A percentile compares a stretch with the other conserved stretches of the same genome.
These are phyloP conservation scores for Kuraishia hungarica DNA, from an alignment of 805 yeast genomes.

Conservation along the genomic window DNA sequence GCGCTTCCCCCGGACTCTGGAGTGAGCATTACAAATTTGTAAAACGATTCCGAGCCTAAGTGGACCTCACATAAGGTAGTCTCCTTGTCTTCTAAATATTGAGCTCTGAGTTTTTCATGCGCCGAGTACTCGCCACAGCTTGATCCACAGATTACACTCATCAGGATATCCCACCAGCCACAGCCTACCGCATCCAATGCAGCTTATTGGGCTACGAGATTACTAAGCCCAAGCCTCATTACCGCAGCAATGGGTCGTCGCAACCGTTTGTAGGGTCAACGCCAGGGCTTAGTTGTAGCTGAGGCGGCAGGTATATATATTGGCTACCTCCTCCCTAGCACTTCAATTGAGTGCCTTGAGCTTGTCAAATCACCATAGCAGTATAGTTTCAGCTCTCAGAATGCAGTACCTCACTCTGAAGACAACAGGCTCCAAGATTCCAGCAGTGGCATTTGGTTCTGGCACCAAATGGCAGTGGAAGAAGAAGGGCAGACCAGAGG, in stretches of 20 bases:
- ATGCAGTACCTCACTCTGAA: constrained; percentile 19
- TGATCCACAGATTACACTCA: not conserved
- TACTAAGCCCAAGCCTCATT: not conserved
- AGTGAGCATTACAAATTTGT: no score
- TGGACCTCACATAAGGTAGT: no score
- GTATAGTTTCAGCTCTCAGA: constrained; percentile 10
- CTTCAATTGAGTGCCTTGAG: no score
- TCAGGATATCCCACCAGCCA: no score
- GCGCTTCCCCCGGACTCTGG: no score
- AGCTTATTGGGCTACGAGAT: not conserved
- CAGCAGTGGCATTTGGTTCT: constrained; percentile 47
- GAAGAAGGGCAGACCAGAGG: constrained; percentile 16
- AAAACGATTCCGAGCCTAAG: no score
- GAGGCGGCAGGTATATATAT: no score
- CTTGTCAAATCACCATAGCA: no score
- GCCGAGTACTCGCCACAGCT: not conserved
- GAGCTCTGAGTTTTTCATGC: no score
- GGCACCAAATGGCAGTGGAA: constrained; percentile 48
- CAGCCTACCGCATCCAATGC: not conserved
- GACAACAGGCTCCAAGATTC: constrained; percentile 22
- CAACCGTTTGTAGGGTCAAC: not conserved
- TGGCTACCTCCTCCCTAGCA: no score
- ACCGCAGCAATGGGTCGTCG: not conserved
- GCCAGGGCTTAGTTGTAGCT: no score
- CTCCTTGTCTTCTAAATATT: no score